These are phyloP conservation scores for Sanghuangporus sanghuang DNA, from an alignment of 1,284 basidiomycete genomes.

Conservation along the genomic window DNA sequence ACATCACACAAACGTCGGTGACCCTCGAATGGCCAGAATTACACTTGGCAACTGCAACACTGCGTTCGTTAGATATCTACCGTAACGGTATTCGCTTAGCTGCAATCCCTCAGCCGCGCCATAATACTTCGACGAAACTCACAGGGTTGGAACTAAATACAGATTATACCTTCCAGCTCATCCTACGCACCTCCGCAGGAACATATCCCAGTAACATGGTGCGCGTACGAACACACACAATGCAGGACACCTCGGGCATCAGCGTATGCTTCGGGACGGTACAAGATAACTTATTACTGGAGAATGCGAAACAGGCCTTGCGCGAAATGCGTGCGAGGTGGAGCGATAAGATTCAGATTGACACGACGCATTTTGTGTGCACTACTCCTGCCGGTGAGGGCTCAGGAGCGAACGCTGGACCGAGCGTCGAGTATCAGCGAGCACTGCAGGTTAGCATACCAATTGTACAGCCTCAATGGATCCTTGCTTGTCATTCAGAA, in stretches of 20 bases:
- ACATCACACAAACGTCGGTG: conserved; percentile 92
- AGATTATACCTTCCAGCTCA: conserved; percentile 88
- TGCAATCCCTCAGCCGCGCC: conserved; percentile 73
- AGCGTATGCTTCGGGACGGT: conserved; percentile 89
- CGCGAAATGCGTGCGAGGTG: conserved; percentile 81
- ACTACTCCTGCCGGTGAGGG: conserved; percentile 76
- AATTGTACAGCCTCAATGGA: conserved; percentile 87
- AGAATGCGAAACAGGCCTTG: conserved; percentile 74
- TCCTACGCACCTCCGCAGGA: conserved; percentile 86
- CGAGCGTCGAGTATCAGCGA: conserved; percentile 85
- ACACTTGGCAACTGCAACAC: conserved; percentile 78
- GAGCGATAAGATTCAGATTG: conserved; percentile 91
- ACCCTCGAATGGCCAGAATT: conserved; percentile 88
- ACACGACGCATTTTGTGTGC: conserved; percentile 95
- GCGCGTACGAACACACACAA: conserved; percentile 83
- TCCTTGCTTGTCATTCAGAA: conserved; percentile 78
- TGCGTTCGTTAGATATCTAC: conserved; percentile 87
- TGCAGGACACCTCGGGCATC: conserved; percentile 90
- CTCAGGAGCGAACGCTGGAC: conserved; percentile 54
- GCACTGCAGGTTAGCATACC: conserved; percentile 88
- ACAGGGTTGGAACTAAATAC: conserved; percentile 85
- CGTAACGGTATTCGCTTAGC: conserved; percentile 86
- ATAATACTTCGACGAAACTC: conserved; percentile 85
- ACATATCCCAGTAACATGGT: conserved; percentile 81
- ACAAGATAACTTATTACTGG: conserved; percentile 68